Base-by-base conservation (phyloP, 768 basidiomycete species). In the Psilocybe cyanescens region DNA sequence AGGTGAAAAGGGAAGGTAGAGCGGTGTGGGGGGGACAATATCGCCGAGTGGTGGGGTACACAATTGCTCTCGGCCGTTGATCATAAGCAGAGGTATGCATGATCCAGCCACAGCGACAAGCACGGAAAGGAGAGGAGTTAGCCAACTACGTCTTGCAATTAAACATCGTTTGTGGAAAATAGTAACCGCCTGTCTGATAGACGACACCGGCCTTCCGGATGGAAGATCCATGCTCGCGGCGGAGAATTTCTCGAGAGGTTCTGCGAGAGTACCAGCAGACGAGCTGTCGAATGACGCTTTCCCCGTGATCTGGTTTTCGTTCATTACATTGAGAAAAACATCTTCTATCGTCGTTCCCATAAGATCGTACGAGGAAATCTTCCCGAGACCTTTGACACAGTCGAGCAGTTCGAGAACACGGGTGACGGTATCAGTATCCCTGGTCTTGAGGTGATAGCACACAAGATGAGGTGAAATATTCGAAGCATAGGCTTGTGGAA, bases 291-390 rank as follows among this genome's bases (percentile, higher is more conserved):
- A 31, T 29, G 41, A 47, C 16, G n/a, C 8, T 33, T 57, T 46
- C 28, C 29, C 31, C 4, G 41, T 8, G 19, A 19, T 16, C 31
- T 41, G 37, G 28, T 81, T 75, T 12, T 80, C 76, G 48, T 74
- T 73, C 89, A 92, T 91, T n/a, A 94, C 74, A 46, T 83, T 80
- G 19, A 94, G 79, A 76, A 94, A 94, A 47, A 94, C 90, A 60
- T 92, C 90, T 71, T 94, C 92, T 39, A 94, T 88, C 8, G 90
- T 85, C 0, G 91, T 88, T 9, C 89, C 87, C 28, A 89, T 72
- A 29, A 92, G 79, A 57, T 92, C 88, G 67, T 88, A 90, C 0
- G 84, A 85, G 0, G 68, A 67, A 46, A 91, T 76, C 7, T 69
- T 60, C 39, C 79, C 76, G 0, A 64, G 62, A 7, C 57, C 64